phyloP scores from a whole-genome alignment of 805 yeast species.

The Kodamaea hsintzibuensis region DNA sequence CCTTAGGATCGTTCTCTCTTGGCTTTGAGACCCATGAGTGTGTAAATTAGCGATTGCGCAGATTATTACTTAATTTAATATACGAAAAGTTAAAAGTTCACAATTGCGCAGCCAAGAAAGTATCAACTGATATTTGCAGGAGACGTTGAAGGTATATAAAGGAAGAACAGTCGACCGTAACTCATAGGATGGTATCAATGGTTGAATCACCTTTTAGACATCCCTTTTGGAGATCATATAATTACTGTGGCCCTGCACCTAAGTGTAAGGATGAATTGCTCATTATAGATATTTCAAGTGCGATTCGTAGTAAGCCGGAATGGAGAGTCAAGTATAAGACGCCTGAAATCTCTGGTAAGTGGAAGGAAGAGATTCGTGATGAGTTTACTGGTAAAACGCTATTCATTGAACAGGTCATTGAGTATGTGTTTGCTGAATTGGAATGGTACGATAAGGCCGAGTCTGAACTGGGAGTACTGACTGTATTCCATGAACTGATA shows the following conservation, averaged over 20 bases:
- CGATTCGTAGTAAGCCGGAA: constrained; percentile 10
- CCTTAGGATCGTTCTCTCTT: no score
- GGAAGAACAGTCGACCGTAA: neutral
- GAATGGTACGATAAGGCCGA: constrained; percentile 14
- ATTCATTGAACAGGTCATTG: constrained; percentile 14
- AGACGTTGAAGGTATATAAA: neutral
- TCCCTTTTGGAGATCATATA: constrained; percentile 2
- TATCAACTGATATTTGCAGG: no score
- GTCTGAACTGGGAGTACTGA: constrained; percentile 1
- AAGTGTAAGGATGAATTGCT: constrained; percentile 3
- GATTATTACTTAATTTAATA: no score
- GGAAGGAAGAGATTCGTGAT: constrained; percentile 23
- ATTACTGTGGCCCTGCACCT: neutral
- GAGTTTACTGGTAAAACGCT: constrained; percentile 5
- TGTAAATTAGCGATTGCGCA: no score
- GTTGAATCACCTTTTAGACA: constrained; percentile 1
- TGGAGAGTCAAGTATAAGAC: constrained; percentile 28
- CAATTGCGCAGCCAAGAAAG: no score
- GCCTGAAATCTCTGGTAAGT: constrained; percentile 20
- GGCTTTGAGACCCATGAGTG: no score
- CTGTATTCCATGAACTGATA: constrained; percentile 5
- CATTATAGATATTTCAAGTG: neutral
- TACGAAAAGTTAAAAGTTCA: no score
- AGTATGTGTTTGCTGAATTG: constrained; percentile 16
- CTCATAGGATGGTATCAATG: neutral